Conservation (phyloP, 1,284 basidiomycete species). For the Puccinia brachypodii region DNA sequence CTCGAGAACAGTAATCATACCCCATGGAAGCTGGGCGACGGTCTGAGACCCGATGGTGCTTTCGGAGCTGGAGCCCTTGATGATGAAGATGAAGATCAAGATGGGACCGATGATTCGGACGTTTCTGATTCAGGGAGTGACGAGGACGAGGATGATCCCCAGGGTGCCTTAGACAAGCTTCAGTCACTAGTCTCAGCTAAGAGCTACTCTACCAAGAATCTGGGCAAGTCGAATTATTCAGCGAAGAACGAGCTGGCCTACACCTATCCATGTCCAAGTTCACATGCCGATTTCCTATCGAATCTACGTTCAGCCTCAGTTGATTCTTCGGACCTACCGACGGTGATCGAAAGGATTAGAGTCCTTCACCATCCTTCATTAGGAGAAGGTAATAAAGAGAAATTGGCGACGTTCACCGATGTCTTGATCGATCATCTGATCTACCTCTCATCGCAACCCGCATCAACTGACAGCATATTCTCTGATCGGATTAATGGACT, state of each 20-base stretch:
- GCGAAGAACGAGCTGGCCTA: conserved; percentile 72
- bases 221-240: background rate
- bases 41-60: conserved; percentile 61
- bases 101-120: conserved; percentile 55
- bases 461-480: conserved; percentile 63
- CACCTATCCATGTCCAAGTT: conserved; percentile 84
- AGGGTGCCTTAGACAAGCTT: background rate
- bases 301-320: conserved; percentile 68
- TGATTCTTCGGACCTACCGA: conserved; percentile 69
- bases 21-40: conserved; percentile 58
- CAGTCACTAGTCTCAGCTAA: conserved; percentile 36
- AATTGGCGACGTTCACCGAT: conserved; percentile 77
- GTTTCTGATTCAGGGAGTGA: conserved; percentile 59
- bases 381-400: conserved; percentile 84
- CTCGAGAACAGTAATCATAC: conserved; percentile 60
- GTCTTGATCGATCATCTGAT: conserved; percentile 91
- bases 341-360: conserved; percentile 85
- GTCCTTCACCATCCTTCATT: conserved; percentile 88
- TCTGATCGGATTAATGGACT: conserved; percentile 67
- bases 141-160: conserved; percentile 57
- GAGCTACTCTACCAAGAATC: conserved; percentile 50
- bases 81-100: conserved; percentile 53
- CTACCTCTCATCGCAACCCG: conserved; percentile 63
- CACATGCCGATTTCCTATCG: conserved; percentile 82
- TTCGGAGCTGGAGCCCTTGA: conserved; percentile 50